Evolutionary conservation across 139 green algal genomes (phyloP), one percentile per base, ranked within the genome.

Genomic region (Pseudopediastrum boryanum): DNA sequence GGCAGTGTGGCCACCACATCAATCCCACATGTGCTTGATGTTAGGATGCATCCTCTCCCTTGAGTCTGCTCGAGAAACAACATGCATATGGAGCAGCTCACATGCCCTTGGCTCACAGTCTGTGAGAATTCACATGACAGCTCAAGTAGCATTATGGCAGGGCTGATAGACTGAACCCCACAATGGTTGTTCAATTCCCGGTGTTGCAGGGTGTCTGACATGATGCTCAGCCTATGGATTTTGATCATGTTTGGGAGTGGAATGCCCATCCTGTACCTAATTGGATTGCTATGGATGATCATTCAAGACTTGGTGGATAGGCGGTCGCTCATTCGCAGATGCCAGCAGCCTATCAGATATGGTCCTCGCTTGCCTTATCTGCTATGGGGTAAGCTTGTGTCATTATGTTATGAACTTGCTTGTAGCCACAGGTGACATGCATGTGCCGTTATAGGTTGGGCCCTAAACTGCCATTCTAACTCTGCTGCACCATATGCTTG

Each of bases 181-280:
- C 25, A 1, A 61, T 61, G 25, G 23, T 61, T 1, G 1, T 61
- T 1, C 50, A 29, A 25, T 61, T 25, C 50, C 23, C 23, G 23
- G 25, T 25, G 1, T 59, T 78, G 75, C 71, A 80, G 73, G 27
- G 80, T 85, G 23, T 72, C 83, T 19, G 85, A 90, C 68, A 70
- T 83, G 38, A 83, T 90, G 73, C 77, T 90, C 3, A 83, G 80
- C 48, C 36, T 81, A 10, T 76, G 70, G 23, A 77, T 88, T 63
- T 77, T 83, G 16, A 50, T 88, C n/a, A 75, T 88, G 71, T 88
- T 88, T 81, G 84, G 84, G 29, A 81, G 23, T 21, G 80, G 84
- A 70, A 86, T 89, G 78, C 84, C 84, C 23, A 52, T 79, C 74
- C 39, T 82, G 4, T 88, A 84, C 70, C 44, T 88, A 29, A 58